These are phyloP conservation scores for Furcasterigmium sp. DNA, from an alignment of 2,329 filamentous ascomycete genomes.

Conservation along the genomic window DNA sequence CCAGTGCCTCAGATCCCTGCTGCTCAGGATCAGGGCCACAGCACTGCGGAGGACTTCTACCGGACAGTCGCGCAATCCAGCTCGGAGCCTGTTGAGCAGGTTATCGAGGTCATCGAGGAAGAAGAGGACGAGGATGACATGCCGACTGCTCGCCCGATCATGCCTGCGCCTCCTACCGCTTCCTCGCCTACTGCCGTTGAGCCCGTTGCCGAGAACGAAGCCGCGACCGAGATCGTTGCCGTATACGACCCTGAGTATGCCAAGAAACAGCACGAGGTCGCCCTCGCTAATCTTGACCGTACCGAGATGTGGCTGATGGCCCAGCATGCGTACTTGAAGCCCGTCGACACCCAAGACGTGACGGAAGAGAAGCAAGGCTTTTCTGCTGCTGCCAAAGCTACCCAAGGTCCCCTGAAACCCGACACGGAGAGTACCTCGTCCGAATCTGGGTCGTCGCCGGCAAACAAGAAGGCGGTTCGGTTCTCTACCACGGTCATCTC, in stretches of 20 bases:
- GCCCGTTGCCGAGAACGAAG: slow-evolving; percentile 33
- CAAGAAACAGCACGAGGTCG: slow-evolving; percentile 64
- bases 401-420: slow-evolving; percentile 25
- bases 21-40: slow-evolving; percentile 19
- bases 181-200: slow-evolving; percentile 25
- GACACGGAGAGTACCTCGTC: slow-evolving; percentile 25
- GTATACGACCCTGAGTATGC: slow-evolving; percentile 74
- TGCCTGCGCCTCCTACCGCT: slow-evolving; percentile 17
- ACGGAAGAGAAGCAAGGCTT: slow-evolving; percentile 8
- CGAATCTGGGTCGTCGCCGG: slow-evolving; percentile 15
- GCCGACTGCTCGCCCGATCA: slow-evolving; percentile 55
- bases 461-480: slow-evolving; percentile 67
- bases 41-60: slow-evolving; percentile 33
- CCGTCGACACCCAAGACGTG: slow-evolving; percentile 46
- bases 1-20: slow-evolving; percentile 25
- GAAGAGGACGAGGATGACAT: slow-evolving; percentile 54
- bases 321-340: slow-evolving; percentile 71
- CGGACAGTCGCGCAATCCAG: slow-evolving; percentile 30
- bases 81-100: slow-evolving; percentile 56
- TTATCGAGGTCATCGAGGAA: slow-evolving; percentile 53
- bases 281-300: slow-evolving; percentile 72
- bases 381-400: neutral
- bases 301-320: slow-evolving; percentile 83
- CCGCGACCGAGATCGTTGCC: slow-evolving; percentile 58
- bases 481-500: slow-evolving; percentile 54